phyloP scores from a whole-genome alignment of 495 filamentous ascomycete species.

The Xanthoparmelia taractica region DNA sequence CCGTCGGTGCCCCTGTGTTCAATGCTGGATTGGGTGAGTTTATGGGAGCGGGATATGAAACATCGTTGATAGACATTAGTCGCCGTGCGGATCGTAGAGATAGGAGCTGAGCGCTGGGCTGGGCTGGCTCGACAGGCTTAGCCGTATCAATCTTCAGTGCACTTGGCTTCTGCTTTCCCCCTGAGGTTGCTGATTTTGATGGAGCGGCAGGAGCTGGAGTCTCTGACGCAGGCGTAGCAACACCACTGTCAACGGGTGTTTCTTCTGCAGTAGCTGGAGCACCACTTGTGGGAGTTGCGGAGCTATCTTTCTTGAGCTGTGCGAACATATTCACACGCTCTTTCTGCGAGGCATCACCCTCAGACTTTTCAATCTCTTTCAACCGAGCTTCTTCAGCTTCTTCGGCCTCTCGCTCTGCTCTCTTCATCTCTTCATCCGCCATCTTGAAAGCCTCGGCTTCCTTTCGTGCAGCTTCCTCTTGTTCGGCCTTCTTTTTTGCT shows the following conservation, averaged over 20 bases:
- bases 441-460: conserved; percentile 43
- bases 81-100: conserved; percentile 82
- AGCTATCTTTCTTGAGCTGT: conserved; percentile 45
- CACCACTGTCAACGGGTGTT: conserved; percentile 47
- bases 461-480: conserved; percentile 56
- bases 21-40: conserved; percentile 84
- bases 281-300: conserved; percentile 37
- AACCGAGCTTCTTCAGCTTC: conserved; percentile 47
- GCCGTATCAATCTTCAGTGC: conserved; percentile 76
- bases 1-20: conserved; percentile 63
- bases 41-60: conserved; percentile 71
- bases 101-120: conserved; percentile 87
- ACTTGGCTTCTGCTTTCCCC: conserved; percentile 62
- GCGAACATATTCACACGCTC: conserved; percentile 46
- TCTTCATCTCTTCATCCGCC: conserved; percentile 49
- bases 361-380: conserved; percentile 38
- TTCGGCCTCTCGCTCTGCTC: conserved; percentile 50
- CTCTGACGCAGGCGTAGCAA: conserved; percentile 49
- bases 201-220: conserved; percentile 47
- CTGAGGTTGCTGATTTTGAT: conserved; percentile 47
- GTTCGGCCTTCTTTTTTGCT: conserved; percentile 52
- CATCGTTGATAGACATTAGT: conserved; percentile 58
- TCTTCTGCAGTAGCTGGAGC: conserved; percentile 31
- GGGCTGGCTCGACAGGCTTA: conserved; percentile 75
- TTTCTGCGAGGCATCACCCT: conserved; percentile 36